These are phyloP conservation scores for Sporothrix euskadiensis DNA, from an alignment of 2,329 filamentous ascomycete species.

Conservation along the genomic window DNA sequence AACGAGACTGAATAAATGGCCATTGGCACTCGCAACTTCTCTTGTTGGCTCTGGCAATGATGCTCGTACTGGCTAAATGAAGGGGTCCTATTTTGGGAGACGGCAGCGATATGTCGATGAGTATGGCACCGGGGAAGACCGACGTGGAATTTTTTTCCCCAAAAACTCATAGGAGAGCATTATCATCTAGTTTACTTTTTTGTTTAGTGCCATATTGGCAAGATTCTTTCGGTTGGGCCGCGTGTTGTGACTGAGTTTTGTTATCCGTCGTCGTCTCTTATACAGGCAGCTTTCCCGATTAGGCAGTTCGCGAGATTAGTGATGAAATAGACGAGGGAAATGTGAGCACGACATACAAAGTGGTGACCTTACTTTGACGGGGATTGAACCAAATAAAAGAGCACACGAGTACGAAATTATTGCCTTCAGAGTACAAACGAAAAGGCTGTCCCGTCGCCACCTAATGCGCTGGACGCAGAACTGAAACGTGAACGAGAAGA, in stretches of 20 bases:
- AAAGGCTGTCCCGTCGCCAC: not conserved
- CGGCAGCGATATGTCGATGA: too few relatives aligned
- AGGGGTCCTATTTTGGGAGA: not conserved
- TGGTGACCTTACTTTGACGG: too few relatives aligned
- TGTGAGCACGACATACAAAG: not conserved
- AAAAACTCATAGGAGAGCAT: not conserved
- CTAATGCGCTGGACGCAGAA: not conserved
- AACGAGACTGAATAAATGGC: not conserved
- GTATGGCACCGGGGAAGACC: not conserved
- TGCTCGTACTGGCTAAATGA: not conserved
- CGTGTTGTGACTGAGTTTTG: not conserved
- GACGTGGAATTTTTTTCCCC: not conserved
- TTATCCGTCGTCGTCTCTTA: not conserved
- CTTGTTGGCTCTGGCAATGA: not conserved
- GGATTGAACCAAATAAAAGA: not conserved
- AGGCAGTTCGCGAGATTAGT: constrained; percentile 14
- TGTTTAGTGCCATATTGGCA: not conserved
- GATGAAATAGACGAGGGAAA: not conserved
- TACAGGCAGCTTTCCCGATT: constrained; percentile 7
- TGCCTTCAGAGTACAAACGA: not conserved
- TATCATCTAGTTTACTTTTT: not conserved
- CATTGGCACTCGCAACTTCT: not conserved
- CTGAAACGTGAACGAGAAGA: constrained; percentile 5
- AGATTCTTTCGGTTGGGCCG: not conserved
- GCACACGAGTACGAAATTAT: not conserved